Conservation (phyloP, 805 yeast genomes). For the Metschnikowia matae region DNA sequence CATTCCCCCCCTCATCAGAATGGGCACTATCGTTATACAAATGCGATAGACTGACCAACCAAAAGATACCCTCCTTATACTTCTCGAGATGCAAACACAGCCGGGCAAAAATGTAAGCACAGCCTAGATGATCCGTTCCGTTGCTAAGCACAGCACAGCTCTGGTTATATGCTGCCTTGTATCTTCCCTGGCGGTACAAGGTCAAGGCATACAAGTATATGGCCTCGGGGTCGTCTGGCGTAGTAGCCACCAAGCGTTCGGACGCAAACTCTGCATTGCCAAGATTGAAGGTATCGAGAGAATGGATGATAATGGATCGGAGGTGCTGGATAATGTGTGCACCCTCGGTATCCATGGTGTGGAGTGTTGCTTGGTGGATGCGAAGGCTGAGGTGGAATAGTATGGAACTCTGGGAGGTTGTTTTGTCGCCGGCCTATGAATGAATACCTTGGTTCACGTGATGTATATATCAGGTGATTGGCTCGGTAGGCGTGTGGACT, state of each 20-base stretch:
- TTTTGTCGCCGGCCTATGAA: no score
- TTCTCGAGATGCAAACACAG: constrained; percentile 55
- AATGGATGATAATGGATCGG: constrained; percentile 59
- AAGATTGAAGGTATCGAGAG: constrained; percentile 64
- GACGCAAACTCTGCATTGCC: constrained; percentile 82
- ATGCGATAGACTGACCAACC: constrained; percentile 27
- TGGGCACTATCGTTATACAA: constrained; percentile 25
- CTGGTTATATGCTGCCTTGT: constrained; percentile 56
- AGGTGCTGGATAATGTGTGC: constrained; percentile 39
- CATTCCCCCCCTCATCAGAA: constrained; percentile 3
- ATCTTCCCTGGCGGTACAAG: constrained; percentile 53
- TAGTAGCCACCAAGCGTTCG: constrained; percentile 70
- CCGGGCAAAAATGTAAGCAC: constrained; percentile 70
- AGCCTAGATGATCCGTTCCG: constrained; percentile 58
- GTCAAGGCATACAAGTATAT: constrained; percentile 68
- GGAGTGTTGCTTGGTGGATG: not conserved
- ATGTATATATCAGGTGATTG: no score
- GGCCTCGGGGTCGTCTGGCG: constrained; percentile 53
- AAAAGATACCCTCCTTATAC: constrained; percentile 59
- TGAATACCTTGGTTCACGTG: no score
- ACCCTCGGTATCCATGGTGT: constrained; percentile 16
- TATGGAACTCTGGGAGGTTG: no score
- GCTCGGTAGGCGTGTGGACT: no score
- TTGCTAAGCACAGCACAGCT: constrained; percentile 32
- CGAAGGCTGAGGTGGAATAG: not conserved